Evolutionary conservation across 1,139 yeast genomes (phyloP).

Genomic region (Scheffersomyces illinoinensis): DNA sequence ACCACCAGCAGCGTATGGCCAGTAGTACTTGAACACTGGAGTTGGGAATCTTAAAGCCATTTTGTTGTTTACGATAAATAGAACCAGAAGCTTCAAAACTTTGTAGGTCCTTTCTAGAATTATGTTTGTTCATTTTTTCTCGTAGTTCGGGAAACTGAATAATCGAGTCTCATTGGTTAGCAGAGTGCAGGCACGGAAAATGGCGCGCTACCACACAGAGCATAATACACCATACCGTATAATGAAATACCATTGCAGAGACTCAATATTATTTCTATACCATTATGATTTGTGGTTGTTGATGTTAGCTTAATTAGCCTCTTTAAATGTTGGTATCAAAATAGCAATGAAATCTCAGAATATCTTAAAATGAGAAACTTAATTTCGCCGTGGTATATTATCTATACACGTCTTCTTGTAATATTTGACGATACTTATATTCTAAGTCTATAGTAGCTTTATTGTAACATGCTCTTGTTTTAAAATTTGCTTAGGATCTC

Average conservation of each 20-base stretch:
- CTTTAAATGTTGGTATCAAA: too few species aligned
- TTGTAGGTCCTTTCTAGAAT: background rate
- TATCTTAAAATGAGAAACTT: background rate
- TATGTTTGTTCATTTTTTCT: constrained; percentile 4
- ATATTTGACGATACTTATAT: too few species aligned
- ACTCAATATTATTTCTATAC: too few species aligned
- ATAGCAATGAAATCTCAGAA: too few species aligned
- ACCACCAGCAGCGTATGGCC: constrained; percentile 56
- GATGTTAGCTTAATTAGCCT: too few species aligned
- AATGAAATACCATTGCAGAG: too few species aligned
- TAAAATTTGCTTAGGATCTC: constrained; percentile 10
- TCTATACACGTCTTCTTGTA: background rate
- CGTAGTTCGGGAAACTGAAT: constrained; percentile 8
- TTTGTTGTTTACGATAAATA: constrained; percentile 2
- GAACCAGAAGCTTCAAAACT: background rate
- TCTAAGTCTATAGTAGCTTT: too few species aligned
- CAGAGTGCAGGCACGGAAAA: background rate
- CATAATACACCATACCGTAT: background rate
- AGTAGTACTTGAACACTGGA: constrained; percentile 47
- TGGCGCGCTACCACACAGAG: background rate
- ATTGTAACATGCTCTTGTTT: too few species aligned
- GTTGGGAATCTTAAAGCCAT: constrained; percentile 38
- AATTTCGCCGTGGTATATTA: background rate
- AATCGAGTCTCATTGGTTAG: constrained; percentile 8
- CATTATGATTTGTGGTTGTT: too few species aligned